phyloP scores from a whole-genome alignment of 2,329 filamentous ascomycete genomes.

The Clarireedia sp. region DNA sequence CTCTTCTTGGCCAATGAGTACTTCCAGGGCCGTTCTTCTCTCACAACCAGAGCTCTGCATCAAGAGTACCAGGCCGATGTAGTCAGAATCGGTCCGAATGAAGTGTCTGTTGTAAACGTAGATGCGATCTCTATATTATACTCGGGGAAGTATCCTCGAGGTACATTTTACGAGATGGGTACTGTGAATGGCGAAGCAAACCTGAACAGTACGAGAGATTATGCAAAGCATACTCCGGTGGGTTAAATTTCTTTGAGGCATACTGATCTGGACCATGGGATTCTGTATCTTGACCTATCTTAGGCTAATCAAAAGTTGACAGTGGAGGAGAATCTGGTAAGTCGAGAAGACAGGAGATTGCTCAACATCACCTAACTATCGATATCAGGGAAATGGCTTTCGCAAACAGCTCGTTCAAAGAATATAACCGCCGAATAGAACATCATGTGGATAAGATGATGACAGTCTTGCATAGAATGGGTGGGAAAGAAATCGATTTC shows the following conservation, averaged over 20 bases:
- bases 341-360: background rate
- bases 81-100: conserved; percentile 14
- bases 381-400: conserved; percentile 12
- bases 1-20: conserved; percentile 16
- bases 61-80: conserved; percentile 22
- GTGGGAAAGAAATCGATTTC: conserved; percentile 8
- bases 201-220: conserved; percentile 12
- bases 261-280: background rate
- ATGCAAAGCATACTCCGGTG: conserved; percentile 7
- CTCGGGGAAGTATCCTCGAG: conserved; percentile 14
- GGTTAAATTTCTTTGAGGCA: background rate
- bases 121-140: conserved; percentile 14
- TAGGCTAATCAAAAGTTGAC: background rate
- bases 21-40: conserved; percentile 9
- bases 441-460: conserved; percentile 12
- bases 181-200: conserved; percentile 11
- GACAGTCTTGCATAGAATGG: background rate
- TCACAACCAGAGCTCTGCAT: conserved; percentile 17
- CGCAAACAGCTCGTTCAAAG: conserved; percentile 8
- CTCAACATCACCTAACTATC: background rate
- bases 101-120: conserved; percentile 26
- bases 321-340: conserved; percentile 15
- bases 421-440: conserved; percentile 14
- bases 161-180: conserved; percentile 13
- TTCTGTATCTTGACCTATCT: no score